Base-by-base conservation (phyloP, 768 basidiomycete genomes). In the Russula virescens region DNA sequence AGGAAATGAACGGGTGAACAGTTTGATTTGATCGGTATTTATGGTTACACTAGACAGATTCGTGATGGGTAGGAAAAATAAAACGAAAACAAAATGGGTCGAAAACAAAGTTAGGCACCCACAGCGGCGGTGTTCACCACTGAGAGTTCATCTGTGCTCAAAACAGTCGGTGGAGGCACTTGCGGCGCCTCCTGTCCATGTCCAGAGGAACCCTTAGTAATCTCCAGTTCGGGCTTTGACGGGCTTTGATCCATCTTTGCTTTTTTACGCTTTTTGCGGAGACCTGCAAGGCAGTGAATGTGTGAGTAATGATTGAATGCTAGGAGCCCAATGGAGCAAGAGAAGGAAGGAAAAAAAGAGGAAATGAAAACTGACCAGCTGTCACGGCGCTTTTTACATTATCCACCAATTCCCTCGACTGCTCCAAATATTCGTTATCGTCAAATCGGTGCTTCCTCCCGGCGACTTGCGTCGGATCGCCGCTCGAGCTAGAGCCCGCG, bases 381-480 rank as follows among this genome's bases (percentile, higher is more conserved):
- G 87, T 80, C 14, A 99, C 96, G 4, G 96, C 96, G 60, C 81
- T 92, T 78, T 91, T 91, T 31, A 98, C 95, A 66, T 81, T 85
- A 67, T 96, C 94, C 2, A 93, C 91, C 28, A 98, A 83, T 69
- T 97, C 94, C 72, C 83, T 79, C 68, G 87, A 94, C 76, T 96
- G 87, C 72, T 98, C 94, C 43, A 99, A 72, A 71, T 89, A 99
- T 73, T 94, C 89, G 3, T 85, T 87, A 70, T 99, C 96, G 53
- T 98, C 94, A 50, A 98, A 86, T 28, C 91, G 83, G 68, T 91
- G 89, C 70, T 96, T 97, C 79, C 82, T 87, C 11, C 90, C 89
- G 0, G 85, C 80, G 5, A 81, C 69, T 19, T 80, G 74, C 43
- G 82, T 79, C 0, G 81, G 72, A 50, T 78, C 74, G 58, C 73